Evolutionary conservation across 78 protist species (phyloP).

Genomic region (Polysphondylium violaceum): DNA sequence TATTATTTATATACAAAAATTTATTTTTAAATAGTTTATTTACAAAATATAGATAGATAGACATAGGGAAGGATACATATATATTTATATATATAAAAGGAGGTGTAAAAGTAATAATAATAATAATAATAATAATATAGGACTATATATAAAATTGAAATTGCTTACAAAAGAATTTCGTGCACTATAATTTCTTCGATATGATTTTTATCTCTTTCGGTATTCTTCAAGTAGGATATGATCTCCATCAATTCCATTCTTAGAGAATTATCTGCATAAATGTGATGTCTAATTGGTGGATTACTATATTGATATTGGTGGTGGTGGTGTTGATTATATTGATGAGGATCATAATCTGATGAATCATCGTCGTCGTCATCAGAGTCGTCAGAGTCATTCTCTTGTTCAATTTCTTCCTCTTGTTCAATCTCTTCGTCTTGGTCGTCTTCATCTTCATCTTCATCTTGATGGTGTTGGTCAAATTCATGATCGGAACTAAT

Average conservation of each 20-base stretch:
- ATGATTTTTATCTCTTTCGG: conserved; percentile 11
- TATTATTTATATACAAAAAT: neutral
- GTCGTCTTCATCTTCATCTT: neutral
- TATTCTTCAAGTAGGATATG: conserved; percentile 28
- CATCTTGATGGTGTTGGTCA: neutral
- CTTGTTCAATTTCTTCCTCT: neutral
- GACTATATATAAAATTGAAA: neutral
- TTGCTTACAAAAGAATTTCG: conserved; percentile 35
- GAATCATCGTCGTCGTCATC: neutral
- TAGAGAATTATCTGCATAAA: conserved; percentile 50
- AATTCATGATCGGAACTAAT: no score
- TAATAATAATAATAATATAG: no score
- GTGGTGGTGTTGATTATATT: neutral
- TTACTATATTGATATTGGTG: neutral
- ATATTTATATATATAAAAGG: neutral
- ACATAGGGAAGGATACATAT: no score
- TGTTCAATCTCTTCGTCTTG: neutral
- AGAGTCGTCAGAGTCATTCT: neutral
- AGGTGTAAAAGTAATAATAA: neutral
- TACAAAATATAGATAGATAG: neutral
- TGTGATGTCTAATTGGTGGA: neutral
- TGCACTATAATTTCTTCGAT: conserved; percentile 56
- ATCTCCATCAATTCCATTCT: conserved; percentile 46
- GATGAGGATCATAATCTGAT: neutral
- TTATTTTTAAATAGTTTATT: neutral